Evolutionary conservation across 805 yeast species (phyloP), one percentile per base, ranked within the genome.

Genomic region (Kluyveromyces wickerhamii): DNA sequence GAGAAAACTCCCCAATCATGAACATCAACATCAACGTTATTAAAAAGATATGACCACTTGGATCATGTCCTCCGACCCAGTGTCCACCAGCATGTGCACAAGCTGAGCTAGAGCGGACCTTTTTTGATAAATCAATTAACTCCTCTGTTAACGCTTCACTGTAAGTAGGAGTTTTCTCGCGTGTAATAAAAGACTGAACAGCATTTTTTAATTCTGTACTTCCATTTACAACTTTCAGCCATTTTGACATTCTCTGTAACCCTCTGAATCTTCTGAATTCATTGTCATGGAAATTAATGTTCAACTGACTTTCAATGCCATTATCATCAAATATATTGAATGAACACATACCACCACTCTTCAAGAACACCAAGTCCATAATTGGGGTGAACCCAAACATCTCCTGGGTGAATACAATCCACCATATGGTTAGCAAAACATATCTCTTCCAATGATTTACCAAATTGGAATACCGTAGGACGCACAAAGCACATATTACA

Each of bases 31-130:
- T 56, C 22, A 54, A 20, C 5, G 59, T 55, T 8, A 89, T 62
- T 27, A 92, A 55, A 48, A 88, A 92, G 1, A 85, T 79, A 53
- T 92, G 98, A 0, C 98, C 98, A 41, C 89, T 79, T 4, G 97
- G 95, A 61, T 92, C 98, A 52, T 86, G 95, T 0, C 98, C 98
- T 1, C 95, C 86, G 6, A 45, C 41, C 92, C 89, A 82, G 11
- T 48, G 38, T 0, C 97, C 80, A 33, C 77, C 86, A 49, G 71
- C 19, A 40, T 52, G 34, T 54, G 92, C 58, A 54, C 92, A 72
- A 1, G 54, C 45, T 1, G 64, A 54, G 0, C 33, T 30, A 20
- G 33, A 21, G 8, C 13, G 5, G 7, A 30, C 25, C 12, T 9
- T 9, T 6, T 22, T 30, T n/a, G 33, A 30, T 11, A 30, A 16